Evolutionary conservation across 2,329 filamentous ascomycete genomes (phyloP).

Genomic region (Stemphylium lycopersici): DNA sequence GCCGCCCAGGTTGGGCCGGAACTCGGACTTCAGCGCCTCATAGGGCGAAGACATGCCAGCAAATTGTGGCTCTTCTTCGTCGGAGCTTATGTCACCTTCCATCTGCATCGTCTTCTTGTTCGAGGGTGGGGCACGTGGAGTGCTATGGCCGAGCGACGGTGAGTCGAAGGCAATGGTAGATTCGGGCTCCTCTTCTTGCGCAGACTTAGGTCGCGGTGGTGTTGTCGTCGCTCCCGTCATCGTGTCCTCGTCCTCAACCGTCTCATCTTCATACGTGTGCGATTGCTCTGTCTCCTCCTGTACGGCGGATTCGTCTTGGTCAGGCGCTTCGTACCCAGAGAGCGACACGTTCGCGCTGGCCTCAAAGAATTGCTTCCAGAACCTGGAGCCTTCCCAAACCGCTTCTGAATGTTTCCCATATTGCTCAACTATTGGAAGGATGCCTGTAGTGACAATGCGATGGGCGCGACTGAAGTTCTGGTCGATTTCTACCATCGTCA

Average conservation of each 20-base stretch:
- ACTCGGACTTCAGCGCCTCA: slow-evolving; percentile 72
- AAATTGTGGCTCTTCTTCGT: slow-evolving; percentile 53
- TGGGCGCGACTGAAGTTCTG: slow-evolving; percentile 97
- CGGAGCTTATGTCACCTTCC: slow-evolving; percentile 18
- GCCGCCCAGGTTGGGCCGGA: slow-evolving; percentile 67
- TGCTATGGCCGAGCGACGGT: slow-evolving; percentile 63
- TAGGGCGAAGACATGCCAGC: slow-evolving; percentile 78
- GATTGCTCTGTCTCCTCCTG: slow-evolving; percentile 50
- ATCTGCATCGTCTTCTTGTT: slow-evolving; percentile 20
- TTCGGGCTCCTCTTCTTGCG: slow-evolving; percentile 47
- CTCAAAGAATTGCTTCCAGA: slow-evolving; percentile 99
- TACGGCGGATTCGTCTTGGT: slow-evolving; percentile 61
- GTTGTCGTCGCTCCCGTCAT: slow-evolving; percentile 54
- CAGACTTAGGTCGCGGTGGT: slow-evolving; percentile 39
- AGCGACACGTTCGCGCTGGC: slow-evolving; percentile 96
- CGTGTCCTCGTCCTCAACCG: slow-evolving; percentile 45
- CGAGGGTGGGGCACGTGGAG: slow-evolving; percentile 56
- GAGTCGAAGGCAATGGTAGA: slow-evolving; percentile 74
- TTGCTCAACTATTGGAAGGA: slow-evolving; percentile 90
- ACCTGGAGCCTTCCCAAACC: slow-evolving; percentile 98
- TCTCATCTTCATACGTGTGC: slow-evolving; percentile 53
- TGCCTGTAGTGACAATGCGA: slow-evolving; percentile 91
- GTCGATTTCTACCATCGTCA: slow-evolving; percentile 77
- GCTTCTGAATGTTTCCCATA: slow-evolving; percentile 92
- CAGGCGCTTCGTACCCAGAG: slow-evolving; percentile 87